Percentiles rank a stretch among this genome's conserved stretches.
phyloP scores from a whole-genome alignment of 75 land plant genomes.

The Selaginella tamariscina region DNA sequence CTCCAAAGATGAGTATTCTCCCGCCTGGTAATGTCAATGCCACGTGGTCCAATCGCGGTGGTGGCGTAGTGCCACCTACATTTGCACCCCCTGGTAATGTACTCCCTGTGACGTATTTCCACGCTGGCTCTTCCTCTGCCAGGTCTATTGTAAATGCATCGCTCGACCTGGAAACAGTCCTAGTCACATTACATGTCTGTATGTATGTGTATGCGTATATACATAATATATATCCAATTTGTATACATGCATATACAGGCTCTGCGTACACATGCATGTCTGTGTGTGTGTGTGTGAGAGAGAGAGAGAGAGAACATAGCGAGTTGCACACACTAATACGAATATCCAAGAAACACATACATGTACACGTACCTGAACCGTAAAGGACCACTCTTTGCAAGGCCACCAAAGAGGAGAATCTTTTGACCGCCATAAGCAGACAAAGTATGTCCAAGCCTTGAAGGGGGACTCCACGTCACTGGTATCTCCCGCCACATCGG shows the following conservation, averaged over 20 bases:
- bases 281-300: too few species aligned
- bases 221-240: too few species aligned
- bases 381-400: slow-evolving; percentile 66
- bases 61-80: slow-evolving; percentile 45
- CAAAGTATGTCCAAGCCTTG: slow-evolving; percentile 59
- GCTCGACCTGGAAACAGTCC: too few species aligned
- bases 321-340: too few species aligned
- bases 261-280: too few species aligned
- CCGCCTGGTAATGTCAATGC: slow-evolving; percentile 77
- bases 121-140: slow-evolving; percentile 49
- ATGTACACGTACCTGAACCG: too few species aligned
- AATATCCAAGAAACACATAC: too few species aligned
- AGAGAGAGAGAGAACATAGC: too few species aligned
- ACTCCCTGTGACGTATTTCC: slow-evolving; percentile 52
- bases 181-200: too few species aligned
- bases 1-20: slow-evolving; percentile 68
- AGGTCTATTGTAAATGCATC: slow-evolving; percentile 68
- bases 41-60: slow-evolving; percentile 75
- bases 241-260: too few species aligned
- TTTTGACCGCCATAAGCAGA: slow-evolving; percentile 53
- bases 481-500: slow-evolving; percentile 76
- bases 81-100: slow-evolving; percentile 50
- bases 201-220: too few species aligned
- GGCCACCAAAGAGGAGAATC: slow-evolving; percentile 75
- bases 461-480: slow-evolving; percentile 55